Evolutionary conservation across 257 asterid genomes (phyloP).

Genomic region (Jacaranda copaia): DNA sequence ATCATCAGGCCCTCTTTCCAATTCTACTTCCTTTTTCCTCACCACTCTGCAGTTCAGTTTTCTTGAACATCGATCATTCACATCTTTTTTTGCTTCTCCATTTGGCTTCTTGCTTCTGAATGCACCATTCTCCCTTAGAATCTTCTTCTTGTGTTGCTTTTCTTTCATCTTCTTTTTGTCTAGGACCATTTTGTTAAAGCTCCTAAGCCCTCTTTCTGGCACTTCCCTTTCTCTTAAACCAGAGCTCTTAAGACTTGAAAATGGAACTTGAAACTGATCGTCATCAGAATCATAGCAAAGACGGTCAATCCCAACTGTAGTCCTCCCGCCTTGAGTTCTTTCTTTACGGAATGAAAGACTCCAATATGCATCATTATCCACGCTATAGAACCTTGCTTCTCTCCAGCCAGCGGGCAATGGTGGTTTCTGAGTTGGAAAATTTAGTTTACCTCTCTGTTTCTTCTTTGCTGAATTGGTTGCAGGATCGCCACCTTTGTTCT

Average conservation of each 20-base stretch:
- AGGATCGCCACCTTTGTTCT: conserved; percentile 43
- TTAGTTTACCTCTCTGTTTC: conserved; percentile 39
- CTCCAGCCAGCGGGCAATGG: conserved; percentile 32
- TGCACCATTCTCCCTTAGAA: conserved; percentile 30
- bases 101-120: conserved; percentile 31
- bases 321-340: conserved; percentile 35
- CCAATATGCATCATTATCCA: conserved; percentile 66
- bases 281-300: conserved; percentile 50
- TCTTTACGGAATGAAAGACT: conserved; percentile 61
- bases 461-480: conserved; percentile 34
- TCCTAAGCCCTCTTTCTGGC: conserved; percentile 22
- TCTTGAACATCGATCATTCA: conserved; percentile 29
- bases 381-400: conserved; percentile 61
- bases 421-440: conserved; percentile 32
- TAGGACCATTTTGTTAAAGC: conserved; percentile 40
- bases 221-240: conserved; percentile 16
- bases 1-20: conserved; percentile 6
- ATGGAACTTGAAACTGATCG: conserved; percentile 41
- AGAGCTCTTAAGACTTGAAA: conserved; percentile 34
- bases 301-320: conserved; percentile 43
- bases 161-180: conserved; percentile 40
- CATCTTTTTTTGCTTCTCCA: conserved; percentile 19
- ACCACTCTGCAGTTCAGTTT: conserved; percentile 28
- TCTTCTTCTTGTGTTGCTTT: conserved; percentile 32
- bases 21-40: conserved; percentile 39